phyloP scores from a whole-genome alignment of 345 rosid species.

The Turritis glabra region DNA sequence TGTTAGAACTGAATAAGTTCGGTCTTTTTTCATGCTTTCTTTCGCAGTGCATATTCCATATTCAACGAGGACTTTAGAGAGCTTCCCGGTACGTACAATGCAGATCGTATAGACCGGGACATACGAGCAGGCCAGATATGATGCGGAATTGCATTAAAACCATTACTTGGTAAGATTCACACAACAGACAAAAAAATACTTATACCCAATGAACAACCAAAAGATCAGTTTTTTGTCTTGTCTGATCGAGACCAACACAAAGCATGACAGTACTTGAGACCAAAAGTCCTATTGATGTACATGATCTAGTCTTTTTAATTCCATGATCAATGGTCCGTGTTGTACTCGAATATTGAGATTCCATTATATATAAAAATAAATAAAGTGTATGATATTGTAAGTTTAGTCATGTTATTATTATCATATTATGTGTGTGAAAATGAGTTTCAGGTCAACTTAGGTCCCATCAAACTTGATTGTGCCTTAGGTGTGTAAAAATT shows the following conservation, averaged over 20 bases:
- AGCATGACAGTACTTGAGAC: conserved; percentile 24
- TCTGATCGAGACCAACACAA: conserved; percentile 24
- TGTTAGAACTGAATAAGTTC: conserved; percentile 23
- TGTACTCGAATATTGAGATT: conserved; percentile 19
- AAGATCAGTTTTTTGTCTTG: conserved; percentile 9
- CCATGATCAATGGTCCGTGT: conserved; percentile 21
- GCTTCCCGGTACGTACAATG: conserved; percentile 90
- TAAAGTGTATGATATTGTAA: neutral
- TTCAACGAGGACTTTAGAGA: conserved; percentile 90
- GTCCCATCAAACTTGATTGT: conserved; percentile 35
- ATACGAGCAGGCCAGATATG: conserved; percentile 75
- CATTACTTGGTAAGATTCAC: conserved; percentile 1
- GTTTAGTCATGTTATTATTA: neutral
- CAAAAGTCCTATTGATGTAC: conserved; percentile 26
- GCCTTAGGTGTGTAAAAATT: conserved; percentile 25
- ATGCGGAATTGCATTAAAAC: conserved; percentile 17
- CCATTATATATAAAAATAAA: neutral
- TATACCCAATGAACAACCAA: conserved; percentile 16
- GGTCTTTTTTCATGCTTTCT: conserved; percentile 13
- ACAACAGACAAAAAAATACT: neutral
- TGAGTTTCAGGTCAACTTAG: conserved; percentile 28
- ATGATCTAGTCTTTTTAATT: conserved; percentile 19
- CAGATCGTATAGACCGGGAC: conserved; percentile 78
- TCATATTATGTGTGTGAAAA: conserved; percentile 30
- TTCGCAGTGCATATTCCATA: conserved; percentile 79